phyloP scores from a whole-genome alignment of 2,329 filamentous ascomycete genomes.

The Alternaria ventricosa region DNA sequence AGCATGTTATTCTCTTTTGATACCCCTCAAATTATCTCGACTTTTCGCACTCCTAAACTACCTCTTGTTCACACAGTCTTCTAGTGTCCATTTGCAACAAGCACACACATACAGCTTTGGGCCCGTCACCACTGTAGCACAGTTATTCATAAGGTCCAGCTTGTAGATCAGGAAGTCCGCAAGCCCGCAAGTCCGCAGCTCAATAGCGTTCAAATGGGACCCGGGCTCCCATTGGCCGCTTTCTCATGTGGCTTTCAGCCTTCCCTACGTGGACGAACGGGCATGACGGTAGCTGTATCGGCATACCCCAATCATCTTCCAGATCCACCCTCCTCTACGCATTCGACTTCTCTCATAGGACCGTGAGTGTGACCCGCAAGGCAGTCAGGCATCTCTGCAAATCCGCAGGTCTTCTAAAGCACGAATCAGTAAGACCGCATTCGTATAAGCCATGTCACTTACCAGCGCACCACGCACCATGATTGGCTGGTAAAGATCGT shows the following conservation, averaged over 20 bases:
- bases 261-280: no score
- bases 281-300: no score
- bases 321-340: not conserved
- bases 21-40: conserved; percentile 12
- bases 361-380: not conserved
- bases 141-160: no score
- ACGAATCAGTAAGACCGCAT: conserved; percentile 3
- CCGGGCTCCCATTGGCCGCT: no score
- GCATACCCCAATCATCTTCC: not conserved
- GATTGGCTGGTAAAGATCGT: not conserved
- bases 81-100: no score
- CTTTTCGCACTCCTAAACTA: no score
- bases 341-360: not conserved
- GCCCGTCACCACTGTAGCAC: no score
- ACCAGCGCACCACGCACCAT: not conserved
- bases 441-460: conserved; percentile 16
- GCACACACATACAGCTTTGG: no score
- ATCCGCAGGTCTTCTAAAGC: conserved; percentile 11
- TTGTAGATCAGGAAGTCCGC: no score
- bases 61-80: not conserved
- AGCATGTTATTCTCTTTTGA: conserved; percentile 6
- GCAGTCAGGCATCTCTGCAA: conserved; percentile 12
- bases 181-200: no score
- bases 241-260: no score
- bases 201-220: no score